Evolutionary conservation across 441 rosid genomes (phyloP), one percentile per base, ranked within the genome.

Genomic region (Croton setiger): DNA sequence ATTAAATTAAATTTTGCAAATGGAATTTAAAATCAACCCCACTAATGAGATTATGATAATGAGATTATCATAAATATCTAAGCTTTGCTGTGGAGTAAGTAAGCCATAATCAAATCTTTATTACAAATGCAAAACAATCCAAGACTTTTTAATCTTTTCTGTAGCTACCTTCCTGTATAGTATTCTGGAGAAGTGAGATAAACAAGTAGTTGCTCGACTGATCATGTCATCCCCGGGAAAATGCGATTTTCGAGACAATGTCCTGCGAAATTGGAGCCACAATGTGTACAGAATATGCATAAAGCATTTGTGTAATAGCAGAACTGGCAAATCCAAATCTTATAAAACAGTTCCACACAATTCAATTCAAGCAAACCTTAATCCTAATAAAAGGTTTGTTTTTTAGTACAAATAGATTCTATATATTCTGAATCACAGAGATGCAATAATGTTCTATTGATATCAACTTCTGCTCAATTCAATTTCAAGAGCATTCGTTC

Each of bases 211-310:
- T 13, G 41, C 60, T 47, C 21, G 57, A 68, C 47, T 63, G 15
- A 73, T 59, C 55, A 3, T 52, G 37, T 37, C 59, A 54, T 51
- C 64, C 60, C 15, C 9, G 11, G 23, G 37, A 14, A 20, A 61
- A 49, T 39, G 49, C 66, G 68, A 1, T 33, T 54, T 36, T 66
- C 48, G 39, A 59, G 78, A 35, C 35, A 45, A 33, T 5, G 20
- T 15, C 77, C 85, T 81, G 79, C 69, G 63, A 76, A 58, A 37
- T 55, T n/a, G 43, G 63, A 63, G 44, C 53, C 27, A 18, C 18
- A 51, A 60, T n/a, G n/a, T n/a, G n/a, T n/a, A n/a, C n/a, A n/a
- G n/a, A n/a, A n/a, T n/a, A n/a, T n/a, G n/a, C n/a, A n/a, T n/a
- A n/a, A n/a, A 21, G 49, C 18, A 37, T 43, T 47, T 54, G 43